phyloP scores from a whole-genome alignment of 2,329 filamentous ascomycete species.

The Colletotrichum theobromicola region DNA sequence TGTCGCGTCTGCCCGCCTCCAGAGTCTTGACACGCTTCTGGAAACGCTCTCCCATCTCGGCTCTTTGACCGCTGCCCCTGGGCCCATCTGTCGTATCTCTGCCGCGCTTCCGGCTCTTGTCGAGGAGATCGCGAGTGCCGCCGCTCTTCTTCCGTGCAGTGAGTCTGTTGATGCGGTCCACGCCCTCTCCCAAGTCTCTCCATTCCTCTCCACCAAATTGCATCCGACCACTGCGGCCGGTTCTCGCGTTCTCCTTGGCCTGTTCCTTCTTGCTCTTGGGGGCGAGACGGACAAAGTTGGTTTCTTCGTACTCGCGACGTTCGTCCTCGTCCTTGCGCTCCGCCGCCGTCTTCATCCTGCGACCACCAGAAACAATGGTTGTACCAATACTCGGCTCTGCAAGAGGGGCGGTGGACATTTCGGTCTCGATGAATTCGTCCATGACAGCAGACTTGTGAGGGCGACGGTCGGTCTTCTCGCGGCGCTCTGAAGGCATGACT shows the following conservation, averaged over 20 bases:
- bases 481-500: slow-evolving; percentile 75
- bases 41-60: slow-evolving; percentile 75
- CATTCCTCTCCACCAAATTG: slow-evolving; percentile 90
- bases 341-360: slow-evolving; percentile 76
- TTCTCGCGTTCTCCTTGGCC: slow-evolving; percentile 64
- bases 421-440: slow-evolving; percentile 88
- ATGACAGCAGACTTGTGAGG: slow-evolving; percentile 81
- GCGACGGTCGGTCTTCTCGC: slow-evolving; percentile 65
- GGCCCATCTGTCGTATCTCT: slow-evolving; percentile 72
- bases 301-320: slow-evolving; percentile 86
- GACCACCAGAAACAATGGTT: slow-evolving; percentile 80
- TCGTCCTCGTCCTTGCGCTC: slow-evolving; percentile 82
- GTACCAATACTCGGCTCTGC: slow-evolving; percentile 92
- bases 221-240: slow-evolving; percentile 63
- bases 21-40: slow-evolving; percentile 70
- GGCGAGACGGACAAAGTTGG: slow-evolving; percentile 87
- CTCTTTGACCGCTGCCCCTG: slow-evolving; percentile 63
- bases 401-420: slow-evolving; percentile 81
- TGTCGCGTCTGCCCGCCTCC: slow-evolving; percentile 50
- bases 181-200: slow-evolving; percentile 81
- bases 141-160: slow-evolving; percentile 71
- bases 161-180: slow-evolving; percentile 84
- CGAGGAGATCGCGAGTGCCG: slow-evolving; percentile 67
- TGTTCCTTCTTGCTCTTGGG: slow-evolving; percentile 87
- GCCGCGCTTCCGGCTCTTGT: slow-evolving; percentile 85